A percentile compares a stretch with the other conserved stretches of the same genome.
Conservation (phyloP, 331 rosid genomes). For the Ulmus americana region DNA sequence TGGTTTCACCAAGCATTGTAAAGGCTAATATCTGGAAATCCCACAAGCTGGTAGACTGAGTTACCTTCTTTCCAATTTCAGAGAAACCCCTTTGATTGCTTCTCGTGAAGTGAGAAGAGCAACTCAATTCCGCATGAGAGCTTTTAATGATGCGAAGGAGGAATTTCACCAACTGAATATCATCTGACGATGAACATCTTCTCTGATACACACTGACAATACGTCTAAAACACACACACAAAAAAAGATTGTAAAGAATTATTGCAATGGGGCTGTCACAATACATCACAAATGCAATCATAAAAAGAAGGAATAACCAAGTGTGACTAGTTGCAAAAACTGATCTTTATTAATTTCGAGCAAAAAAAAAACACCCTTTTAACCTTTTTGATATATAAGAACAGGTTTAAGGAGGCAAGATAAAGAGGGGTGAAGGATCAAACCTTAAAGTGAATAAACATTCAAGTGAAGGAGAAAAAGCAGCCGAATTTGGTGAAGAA, state of each 20-base stretch:
- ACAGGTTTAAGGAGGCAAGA: neutral
- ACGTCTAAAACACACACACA: conserved; percentile 35
- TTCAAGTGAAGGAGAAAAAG: conserved; percentile 35
- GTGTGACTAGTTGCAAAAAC: no score
- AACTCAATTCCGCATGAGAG: conserved; percentile 36
- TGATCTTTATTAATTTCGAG: no score
- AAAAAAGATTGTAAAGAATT: neutral
- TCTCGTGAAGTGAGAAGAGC: conserved; percentile 25
- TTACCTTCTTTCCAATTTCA: conserved; percentile 31
- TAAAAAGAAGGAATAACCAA: neutral
- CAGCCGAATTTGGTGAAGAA: conserved; percentile 17
- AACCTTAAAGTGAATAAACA: conserved; percentile 26
- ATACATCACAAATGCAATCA: neutral
- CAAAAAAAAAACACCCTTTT: no score
- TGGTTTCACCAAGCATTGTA: conserved; percentile 55
- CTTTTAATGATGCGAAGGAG: conserved; percentile 51
- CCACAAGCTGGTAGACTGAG: conserved; percentile 43
- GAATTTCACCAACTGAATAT: conserved; percentile 53
- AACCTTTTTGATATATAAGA: no score
- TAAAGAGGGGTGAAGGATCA: neutral
- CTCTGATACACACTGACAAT: conserved; percentile 37
- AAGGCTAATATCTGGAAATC: conserved; percentile 61
- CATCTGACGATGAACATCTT: conserved; percentile 46
- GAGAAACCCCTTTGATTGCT: conserved; percentile 30
- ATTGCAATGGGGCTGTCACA: neutral